Evolutionary conservation across 371 early-diverging fungal species (phyloP).

Genomic region (Apophysomyces trapeziformis): DNA sequence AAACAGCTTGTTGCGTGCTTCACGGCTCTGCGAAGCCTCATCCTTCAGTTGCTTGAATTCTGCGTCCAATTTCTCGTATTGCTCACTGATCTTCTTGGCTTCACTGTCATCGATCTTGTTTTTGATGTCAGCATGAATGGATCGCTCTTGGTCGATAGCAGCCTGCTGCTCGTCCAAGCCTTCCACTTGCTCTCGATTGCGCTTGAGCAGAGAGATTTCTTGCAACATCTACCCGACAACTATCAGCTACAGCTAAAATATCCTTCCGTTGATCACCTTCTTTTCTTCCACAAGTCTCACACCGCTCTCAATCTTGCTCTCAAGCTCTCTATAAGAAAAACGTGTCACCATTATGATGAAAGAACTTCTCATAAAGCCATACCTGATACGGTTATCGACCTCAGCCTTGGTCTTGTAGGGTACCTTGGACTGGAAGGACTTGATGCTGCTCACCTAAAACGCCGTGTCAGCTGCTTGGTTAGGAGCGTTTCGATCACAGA

Average conservation of each 20-base stretch:
- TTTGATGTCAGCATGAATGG: conserved; percentile 67
- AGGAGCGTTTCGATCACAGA: background rate
- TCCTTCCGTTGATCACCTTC: conserved; percentile 36
- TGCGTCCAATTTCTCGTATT: conserved; percentile 67
- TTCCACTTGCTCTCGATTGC: conserved; percentile 78
- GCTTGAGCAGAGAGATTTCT: conserved; percentile 83
- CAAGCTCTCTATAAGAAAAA: conserved; percentile 60
- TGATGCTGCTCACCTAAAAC: conserved; percentile 69
- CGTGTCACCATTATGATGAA: background rate
- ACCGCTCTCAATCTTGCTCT: conserved; percentile 80
- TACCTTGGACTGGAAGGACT: conserved; percentile 75
- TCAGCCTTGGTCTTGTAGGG: conserved; percentile 81
- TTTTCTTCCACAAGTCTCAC: conserved; percentile 88
- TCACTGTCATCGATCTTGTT: conserved; percentile 70
- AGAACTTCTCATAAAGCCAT: conserved; percentile 15
- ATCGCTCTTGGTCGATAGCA: conserved; percentile 75
- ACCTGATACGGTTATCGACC: conserved; percentile 78
- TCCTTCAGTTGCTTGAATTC: conserved; percentile 72
- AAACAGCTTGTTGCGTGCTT: conserved; percentile 70
- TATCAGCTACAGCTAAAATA: background rate
- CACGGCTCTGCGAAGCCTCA: conserved; percentile 64
- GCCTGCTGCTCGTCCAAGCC: conserved; percentile 66
- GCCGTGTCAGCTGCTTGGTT: background rate
- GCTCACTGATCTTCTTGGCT: conserved; percentile 65
- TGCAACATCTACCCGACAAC: conserved; percentile 52